Evolutionary conservation across 352 stramenopile species (phyloP).

Genomic region (Pythium sp.): DNA sequence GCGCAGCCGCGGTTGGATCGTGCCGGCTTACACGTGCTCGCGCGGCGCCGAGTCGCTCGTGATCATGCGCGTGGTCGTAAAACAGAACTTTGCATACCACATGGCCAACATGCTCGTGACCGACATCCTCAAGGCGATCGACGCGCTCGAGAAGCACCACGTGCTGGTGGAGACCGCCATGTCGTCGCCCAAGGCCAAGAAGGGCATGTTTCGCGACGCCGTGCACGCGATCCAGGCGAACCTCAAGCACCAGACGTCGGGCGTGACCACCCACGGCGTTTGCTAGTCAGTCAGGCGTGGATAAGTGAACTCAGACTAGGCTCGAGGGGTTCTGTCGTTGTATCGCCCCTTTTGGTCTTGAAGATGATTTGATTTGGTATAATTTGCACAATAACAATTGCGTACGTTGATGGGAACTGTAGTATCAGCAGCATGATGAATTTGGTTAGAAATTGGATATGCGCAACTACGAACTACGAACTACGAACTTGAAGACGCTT

Average conservation of each 20-base stretch:
- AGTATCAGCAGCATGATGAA: too few relatives aligned
- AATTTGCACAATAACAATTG: background rate
- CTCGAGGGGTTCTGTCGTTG: too few relatives aligned
- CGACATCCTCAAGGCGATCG: slow-evolving; percentile 85
- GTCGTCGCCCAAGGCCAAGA: slow-evolving; percentile 76
- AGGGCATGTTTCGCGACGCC: slow-evolving; percentile 60
- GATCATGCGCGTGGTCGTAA: slow-evolving; percentile 91
- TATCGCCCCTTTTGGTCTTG: too few relatives aligned
- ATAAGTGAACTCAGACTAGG: too few relatives aligned
- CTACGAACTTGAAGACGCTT: too few relatives aligned
- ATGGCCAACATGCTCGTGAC: slow-evolving; percentile 88
- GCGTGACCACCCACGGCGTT: slow-evolving; percentile 75
- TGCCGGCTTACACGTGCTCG: slow-evolving; percentile 88
- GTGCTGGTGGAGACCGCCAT: slow-evolving; percentile 70
- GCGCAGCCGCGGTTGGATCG: slow-evolving; percentile 84
- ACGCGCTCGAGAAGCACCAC: slow-evolving; percentile 77
- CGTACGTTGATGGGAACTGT: too few relatives aligned
- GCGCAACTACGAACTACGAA: too few relatives aligned
- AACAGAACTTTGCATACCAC: slow-evolving; percentile 88
- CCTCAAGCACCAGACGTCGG: slow-evolving; percentile 72
- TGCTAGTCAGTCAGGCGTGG: slow-evolving; percentile 35
- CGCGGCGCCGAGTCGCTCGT: slow-evolving; percentile 74
- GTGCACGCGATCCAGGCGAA: slow-evolving; percentile 68
- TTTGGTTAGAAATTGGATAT: too few relatives aligned
- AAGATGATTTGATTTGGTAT: too few relatives aligned